Conservation (phyloP, 768 basidiomycete genomes). For the Royoungia palumana region DNA sequence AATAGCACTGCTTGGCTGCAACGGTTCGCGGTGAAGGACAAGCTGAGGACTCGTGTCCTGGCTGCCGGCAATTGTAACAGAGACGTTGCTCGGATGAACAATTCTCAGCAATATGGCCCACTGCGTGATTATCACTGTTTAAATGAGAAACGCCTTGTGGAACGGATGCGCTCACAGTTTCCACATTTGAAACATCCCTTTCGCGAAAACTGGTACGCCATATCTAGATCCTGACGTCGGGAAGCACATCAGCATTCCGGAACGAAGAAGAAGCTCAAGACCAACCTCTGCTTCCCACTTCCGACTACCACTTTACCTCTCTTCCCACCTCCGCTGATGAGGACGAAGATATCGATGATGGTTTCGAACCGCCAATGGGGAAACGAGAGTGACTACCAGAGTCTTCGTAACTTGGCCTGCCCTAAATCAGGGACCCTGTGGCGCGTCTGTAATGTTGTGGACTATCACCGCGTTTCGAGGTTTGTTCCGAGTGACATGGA, state of each 20-base stretch:
- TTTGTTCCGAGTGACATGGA: slow-evolving; percentile 8
- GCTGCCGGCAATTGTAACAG: slow-evolving; percentile 93
- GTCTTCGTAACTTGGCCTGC: slow-evolving; percentile 30
- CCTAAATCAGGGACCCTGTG: slow-evolving; percentile 33
- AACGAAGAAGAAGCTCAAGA: slow-evolving; percentile 2
- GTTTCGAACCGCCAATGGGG: slow-evolving; percentile 19
- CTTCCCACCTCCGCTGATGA: slow-evolving; percentile 64
- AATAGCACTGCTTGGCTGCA: slow-evolving; percentile 88
- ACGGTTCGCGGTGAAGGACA: slow-evolving; percentile 83
- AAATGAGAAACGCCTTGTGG: slow-evolving; percentile 9
- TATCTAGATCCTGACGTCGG: slow-evolving; percentile 43
- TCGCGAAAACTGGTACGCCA: slow-evolving; percentile 82
- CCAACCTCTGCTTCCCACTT: slow-evolving; percentile 71
- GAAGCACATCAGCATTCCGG: slow-evolving; percentile 17
- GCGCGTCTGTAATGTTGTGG: slow-evolving; percentile 18
- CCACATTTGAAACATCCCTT: slow-evolving; percentile 95
- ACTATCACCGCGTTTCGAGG: slow-evolving; percentile 10
- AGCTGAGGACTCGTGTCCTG: slow-evolving; percentile 89
- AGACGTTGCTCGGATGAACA: slow-evolving; percentile 85
- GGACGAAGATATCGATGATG: slow-evolving; percentile 45
- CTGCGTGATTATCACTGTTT: slow-evolving; percentile 37
- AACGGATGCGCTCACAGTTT: slow-evolving; percentile 59
- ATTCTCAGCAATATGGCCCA: slow-evolving; percentile 91
- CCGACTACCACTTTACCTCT: slow-evolving; percentile 63
- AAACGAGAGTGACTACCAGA: slow-evolving; percentile 4